Evolutionary conservation across 768 basidiomycete genomes (phyloP).

Genomic region (Pleurotus sapidus): DNA sequence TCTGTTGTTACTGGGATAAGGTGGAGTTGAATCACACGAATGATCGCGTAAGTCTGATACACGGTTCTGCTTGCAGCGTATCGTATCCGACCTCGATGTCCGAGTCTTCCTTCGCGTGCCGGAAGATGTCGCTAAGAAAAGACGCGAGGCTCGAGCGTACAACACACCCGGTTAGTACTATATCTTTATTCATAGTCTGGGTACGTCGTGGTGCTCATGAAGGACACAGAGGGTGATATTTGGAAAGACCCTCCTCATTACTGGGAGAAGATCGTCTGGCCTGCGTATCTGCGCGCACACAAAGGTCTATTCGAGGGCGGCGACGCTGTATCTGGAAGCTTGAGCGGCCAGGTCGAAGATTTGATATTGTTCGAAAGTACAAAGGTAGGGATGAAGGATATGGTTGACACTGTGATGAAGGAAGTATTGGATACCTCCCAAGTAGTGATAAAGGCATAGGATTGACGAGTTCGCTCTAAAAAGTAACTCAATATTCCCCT

Average conservation of each 20-base stretch:
- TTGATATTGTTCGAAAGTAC: neutral
- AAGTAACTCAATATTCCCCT: no score
- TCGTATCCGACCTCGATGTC: neutral
- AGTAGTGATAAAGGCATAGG: no score
- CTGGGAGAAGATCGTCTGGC: constrained; percentile 2
- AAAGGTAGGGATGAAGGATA: neutral
- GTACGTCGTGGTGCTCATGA: neutral
- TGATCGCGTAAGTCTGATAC: no score
- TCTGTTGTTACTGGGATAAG: constrained; percentile 3
- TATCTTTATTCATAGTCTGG: neutral
- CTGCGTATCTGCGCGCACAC: neutral
- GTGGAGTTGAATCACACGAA: neutral
- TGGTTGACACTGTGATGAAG: neutral
- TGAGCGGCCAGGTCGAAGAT: neutral
- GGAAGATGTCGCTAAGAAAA: neutral
- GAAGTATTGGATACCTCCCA: neutral
- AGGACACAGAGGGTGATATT: neutral
- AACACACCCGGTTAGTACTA: neutral
- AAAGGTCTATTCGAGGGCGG: neutral
- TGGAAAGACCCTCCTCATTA: neutral
- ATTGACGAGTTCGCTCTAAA: no score
- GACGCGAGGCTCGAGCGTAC: neutral
- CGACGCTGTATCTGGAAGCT: neutral
- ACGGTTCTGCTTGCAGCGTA: neutral
- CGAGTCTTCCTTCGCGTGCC: constrained; percentile 1